Evolutionary conservation across 1,284 basidiomycete genomes (phyloP), one percentile per base, ranked within the genome.

Genomic region (Baeospora myosura): DNA sequence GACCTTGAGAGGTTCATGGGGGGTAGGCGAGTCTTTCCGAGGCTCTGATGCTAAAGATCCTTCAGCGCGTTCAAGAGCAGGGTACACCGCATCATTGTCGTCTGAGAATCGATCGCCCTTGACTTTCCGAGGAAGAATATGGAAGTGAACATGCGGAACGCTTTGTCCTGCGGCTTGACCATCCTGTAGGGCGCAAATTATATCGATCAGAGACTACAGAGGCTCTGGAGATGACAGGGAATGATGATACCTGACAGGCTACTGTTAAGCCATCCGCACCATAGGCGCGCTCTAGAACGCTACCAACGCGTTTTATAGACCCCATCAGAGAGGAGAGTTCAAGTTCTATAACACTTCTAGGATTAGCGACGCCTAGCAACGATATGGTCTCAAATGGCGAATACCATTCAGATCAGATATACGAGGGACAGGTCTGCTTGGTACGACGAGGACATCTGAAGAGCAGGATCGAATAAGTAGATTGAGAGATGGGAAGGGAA

Each of bases 61-160:
- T 59, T 91, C 88, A 2, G 76, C 69, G 4, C 63, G 60, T 56
- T 92, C 89, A 11, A 94, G 60, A 2, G 71, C 78, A 1, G 86
- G 85, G 60, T 93, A 93, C 31, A 95, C 66, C 14, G 76, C 72
- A 59, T 94, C 90, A 54, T 86, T 88, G 33, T 71, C 72, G 49
- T 52, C 63, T 41, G 71, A 73, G 68, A 80, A 88, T n/a, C 61
- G 62, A 58, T 88, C 85, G 8, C 78, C 80, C 36, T 74, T 69
- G 18, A 69, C 62, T 53, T 79, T 79, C 2, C 92, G 77, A 17
- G 92, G 92, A 7, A 96, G 65, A 22, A 95, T 64, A 57, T 95
- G 92, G 49, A 95, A 85, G 59, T 96, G 92, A 17, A 95, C 88
- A 55, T 95, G 92, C 0, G 90, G 82, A 11, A 94, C 80, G 3